Base-by-base conservation (phyloP, 78 protist species). In the Dictyostelium capitatum region DNA sequence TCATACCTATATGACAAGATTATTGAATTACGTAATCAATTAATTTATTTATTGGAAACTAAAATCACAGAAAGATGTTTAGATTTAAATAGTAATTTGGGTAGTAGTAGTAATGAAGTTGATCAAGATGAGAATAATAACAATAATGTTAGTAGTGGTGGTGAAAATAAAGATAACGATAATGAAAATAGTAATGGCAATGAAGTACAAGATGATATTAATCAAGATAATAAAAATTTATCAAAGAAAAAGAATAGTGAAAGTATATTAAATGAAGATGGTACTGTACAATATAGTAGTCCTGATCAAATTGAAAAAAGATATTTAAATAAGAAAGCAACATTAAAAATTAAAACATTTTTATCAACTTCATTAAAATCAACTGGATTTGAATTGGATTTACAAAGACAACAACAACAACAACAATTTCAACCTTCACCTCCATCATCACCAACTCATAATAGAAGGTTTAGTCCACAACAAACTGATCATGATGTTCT, bases 331-430 rank as follows among this genome's bases (percentile, higher is more conserved):
- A 85, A 50, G 77, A 85, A 75, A 11, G 47, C 92, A 43, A 73
- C 59, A 20, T 17, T 56, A 15, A 85, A 85, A 19, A 85, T 85
- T 28, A 85, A 85, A 30, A 62, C 92, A 12, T 51, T 57, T 23
- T 70, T 85, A 25, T 72, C 92, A 30, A 85, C 92, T 9, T 74
- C 83, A 48, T 30, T 85, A 4, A 85, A 85, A 62, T 59, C 72
- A 6, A 59, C 70, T 23, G 74, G 74, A 28, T 69, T 19, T 20
- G 75, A 67, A 15, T 67, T 67, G 28, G 75, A 67, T 67, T 67
- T 67, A 32, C 23, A 6, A 65, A 82, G 46, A 25, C 59, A 79
- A 57, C 30, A 79, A 41, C 56, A 57, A 47, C 25, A 37, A 43
- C 80, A 46, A 74, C 20, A 62, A 43, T 37, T 30, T 10, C n/a